Evolutionary conservation across 2,329 filamentous ascomycete genomes (phyloP).

Genomic region (Fusarium sp.): DNA sequence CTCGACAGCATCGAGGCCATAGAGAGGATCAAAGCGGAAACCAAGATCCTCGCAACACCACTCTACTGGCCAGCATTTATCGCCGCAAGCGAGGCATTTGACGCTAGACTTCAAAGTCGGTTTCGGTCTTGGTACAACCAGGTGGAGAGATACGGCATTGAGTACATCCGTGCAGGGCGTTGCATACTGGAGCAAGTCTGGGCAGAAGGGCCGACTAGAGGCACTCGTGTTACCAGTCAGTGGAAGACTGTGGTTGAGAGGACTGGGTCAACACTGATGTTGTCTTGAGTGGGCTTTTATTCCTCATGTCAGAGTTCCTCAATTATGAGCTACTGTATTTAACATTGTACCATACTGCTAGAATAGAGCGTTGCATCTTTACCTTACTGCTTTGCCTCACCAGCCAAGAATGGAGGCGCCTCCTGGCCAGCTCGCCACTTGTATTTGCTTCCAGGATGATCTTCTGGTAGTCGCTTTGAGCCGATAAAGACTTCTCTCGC

Average conservation of each 20-base stretch:
- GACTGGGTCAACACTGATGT: not conserved
- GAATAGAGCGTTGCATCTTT: not conserved
- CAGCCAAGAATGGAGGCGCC: not conserved
- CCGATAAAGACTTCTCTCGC: conserved; percentile 14
- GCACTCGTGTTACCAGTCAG: not conserved
- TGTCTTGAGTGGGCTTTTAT: not conserved
- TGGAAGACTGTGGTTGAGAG: not conserved
- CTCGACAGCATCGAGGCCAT: not conserved
- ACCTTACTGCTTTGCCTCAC: not conserved
- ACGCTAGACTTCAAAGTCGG: not conserved
- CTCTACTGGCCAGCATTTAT: not conserved
- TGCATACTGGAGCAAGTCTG: not conserved
- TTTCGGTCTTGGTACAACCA: not conserved
- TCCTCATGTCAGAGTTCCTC: not conserved
- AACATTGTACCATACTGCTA: not conserved
- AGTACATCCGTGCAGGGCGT: not conserved
- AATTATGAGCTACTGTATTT: not conserved
- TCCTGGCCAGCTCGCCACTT: conserved; percentile 10
- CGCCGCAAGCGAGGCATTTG: not conserved
- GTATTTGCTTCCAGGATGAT: conserved; percentile 6
- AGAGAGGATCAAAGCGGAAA: not conserved
- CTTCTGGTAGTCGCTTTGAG: conserved; percentile 6
- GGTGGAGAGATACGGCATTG: not conserved
- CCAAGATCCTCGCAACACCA: not conserved
- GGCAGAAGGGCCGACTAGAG: not conserved